These are phyloP conservation scores for Russula sp. DNA, from an alignment of 768 basidiomycete genomes.

Conservation along the genomic window DNA sequence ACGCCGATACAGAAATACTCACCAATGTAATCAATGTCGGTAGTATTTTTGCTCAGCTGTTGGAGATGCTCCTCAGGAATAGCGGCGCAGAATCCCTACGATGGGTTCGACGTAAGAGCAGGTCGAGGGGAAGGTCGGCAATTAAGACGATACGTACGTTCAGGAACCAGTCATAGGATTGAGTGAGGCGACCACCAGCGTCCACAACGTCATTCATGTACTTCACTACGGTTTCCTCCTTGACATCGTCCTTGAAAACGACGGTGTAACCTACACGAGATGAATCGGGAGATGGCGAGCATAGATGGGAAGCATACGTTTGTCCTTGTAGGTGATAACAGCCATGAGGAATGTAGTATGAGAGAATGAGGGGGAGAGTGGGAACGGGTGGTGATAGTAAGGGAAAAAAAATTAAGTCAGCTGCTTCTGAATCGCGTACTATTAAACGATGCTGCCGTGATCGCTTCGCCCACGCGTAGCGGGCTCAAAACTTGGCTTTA, in stretches of 20 bases:
- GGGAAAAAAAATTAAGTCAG: background rate
- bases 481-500: too few relatives aligned
- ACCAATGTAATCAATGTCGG: constrained; percentile 21
- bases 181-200: constrained; percentile 19
- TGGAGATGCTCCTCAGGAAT: constrained; percentile 10
- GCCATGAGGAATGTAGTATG: constrained; percentile 10
- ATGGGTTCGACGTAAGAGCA: background rate
- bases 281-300: background rate
- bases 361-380: background rate
- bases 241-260: constrained; percentile 15
- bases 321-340: constrained; percentile 11
- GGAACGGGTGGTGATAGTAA: background rate
- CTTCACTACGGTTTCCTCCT: constrained; percentile 12
- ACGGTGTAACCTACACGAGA: constrained; percentile 12
- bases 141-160: constrained; percentile 6
- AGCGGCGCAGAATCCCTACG: constrained; percentile 19
- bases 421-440: too few relatives aligned
- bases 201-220: constrained; percentile 14
- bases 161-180: constrained; percentile 15
- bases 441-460: too few relatives aligned
- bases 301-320: background rate
- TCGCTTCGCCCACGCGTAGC: too few relatives aligned
- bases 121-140: too few relatives aligned
- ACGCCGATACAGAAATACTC: background rate
- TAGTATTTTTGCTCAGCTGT: background rate